Evolutionary conservation across 2,329 filamentous ascomycete species (phyloP).

Genomic region (Lasiodiplodia hormozganensis): DNA sequence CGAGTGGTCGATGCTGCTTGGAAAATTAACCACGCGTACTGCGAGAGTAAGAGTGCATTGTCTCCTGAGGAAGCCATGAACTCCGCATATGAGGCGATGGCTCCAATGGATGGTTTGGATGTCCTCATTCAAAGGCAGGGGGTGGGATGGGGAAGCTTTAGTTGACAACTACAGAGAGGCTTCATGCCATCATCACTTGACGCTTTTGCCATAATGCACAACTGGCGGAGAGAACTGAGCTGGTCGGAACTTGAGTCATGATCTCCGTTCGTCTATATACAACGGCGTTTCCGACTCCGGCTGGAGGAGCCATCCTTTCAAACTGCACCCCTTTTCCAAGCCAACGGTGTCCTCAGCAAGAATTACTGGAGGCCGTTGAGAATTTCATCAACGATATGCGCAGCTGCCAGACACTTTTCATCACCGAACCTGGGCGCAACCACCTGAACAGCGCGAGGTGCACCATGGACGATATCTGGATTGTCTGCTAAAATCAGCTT

Average conservation of each 20-base stretch:
- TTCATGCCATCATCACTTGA: background rate
- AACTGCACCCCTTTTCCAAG: background rate
- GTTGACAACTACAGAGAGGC: background rate
- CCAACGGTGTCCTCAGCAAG: background rate
- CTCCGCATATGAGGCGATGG: no score
- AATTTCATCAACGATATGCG: slow-evolving; percentile 42
- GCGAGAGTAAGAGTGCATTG: background rate
- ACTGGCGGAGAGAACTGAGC: background rate
- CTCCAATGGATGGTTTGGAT: background rate
- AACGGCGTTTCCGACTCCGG: background rate
- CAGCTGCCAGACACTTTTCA: slow-evolving; percentile 51
- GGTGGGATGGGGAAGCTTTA: background rate
- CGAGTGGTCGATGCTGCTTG: background rate
- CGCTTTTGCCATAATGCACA: background rate
- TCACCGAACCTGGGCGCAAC: slow-evolving; percentile 57
- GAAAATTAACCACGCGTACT: background rate
- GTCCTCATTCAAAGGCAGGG: background rate
- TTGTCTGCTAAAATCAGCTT: background rate
- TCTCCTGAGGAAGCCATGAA: background rate
- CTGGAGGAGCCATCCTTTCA: background rate
- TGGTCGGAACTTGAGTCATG: background rate
- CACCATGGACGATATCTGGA: slow-evolving; percentile 25
- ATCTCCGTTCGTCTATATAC: background rate
- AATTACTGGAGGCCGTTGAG: slow-evolving; percentile 12
- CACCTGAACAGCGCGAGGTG: slow-evolving; percentile 57